Conservation (phyloP, 2,329 filamentous ascomycete species). For the Colletotrichum lentis region DNA sequence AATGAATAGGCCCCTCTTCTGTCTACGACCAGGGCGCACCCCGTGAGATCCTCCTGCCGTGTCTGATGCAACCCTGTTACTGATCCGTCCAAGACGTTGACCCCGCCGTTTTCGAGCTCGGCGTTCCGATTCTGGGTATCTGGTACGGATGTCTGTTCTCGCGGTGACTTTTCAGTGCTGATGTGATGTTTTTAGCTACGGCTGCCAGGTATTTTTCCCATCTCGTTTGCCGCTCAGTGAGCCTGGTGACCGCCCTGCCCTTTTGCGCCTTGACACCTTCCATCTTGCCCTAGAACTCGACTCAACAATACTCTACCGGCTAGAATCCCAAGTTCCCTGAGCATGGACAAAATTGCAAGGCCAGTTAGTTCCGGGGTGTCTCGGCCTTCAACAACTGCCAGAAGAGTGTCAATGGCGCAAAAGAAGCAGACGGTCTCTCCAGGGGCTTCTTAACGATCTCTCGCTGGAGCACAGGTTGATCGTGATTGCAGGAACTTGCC, state of each 20-base stretch:
- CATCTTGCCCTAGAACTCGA: not conserved
- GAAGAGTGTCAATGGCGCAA: not conserved
- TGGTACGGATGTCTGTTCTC: constrained; percentile 59
- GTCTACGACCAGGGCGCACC: constrained; percentile 82
- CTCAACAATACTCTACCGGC: no score
- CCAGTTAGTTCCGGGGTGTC: not conserved
- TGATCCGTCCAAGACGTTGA: constrained; percentile 66
- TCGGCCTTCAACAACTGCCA: not conserved
- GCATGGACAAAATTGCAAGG: not conserved
- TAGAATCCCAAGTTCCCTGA: not conserved
- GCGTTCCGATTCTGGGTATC: constrained; percentile 67
- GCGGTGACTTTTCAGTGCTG: not conserved
- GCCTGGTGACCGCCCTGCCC: not conserved
- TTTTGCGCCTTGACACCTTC: not conserved
- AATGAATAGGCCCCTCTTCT: constrained; percentile 60
- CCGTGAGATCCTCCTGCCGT: constrained; percentile 45
- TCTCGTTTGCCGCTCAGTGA: not conserved
- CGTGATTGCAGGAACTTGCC: constrained; percentile 70
- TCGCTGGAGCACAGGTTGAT: not conserved
- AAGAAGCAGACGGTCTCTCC: not conserved
- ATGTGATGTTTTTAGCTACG: constrained; percentile 8
- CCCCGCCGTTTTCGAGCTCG: constrained; percentile 79
- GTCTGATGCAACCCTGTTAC: constrained; percentile 6
- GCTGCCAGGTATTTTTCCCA: constrained; percentile 25
- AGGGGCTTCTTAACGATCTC: no score